phyloP scores from a whole-genome alignment of 2,329 filamentous ascomycete species.

The Malbranchea zuffiana region DNA sequence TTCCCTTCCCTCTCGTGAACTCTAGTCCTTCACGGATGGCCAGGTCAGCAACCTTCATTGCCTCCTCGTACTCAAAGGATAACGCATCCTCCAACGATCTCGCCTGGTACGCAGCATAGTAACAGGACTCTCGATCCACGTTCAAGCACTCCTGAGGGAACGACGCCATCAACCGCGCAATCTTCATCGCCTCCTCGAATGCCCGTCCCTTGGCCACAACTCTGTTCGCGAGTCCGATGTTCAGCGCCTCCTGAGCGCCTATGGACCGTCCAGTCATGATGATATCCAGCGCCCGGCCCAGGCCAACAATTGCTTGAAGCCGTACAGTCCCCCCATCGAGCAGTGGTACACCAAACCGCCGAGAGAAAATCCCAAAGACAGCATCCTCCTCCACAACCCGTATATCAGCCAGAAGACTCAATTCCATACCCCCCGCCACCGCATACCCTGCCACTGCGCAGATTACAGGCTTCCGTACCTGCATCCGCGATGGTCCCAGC shows the following conservation, averaged over 20 bases:
- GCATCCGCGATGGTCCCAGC: conserved; percentile 44
- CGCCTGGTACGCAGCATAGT: conserved; percentile 42
- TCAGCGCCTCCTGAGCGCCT: conserved; percentile 39
- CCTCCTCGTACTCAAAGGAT: conserved; percentile 38
- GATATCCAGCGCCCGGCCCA: conserved; percentile 46
- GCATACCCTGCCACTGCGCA: conserved; percentile 43
- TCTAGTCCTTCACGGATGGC: conserved; percentile 13
- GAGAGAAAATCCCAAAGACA: conserved; percentile 46
- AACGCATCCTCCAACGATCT: conserved; percentile 42
- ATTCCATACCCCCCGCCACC: conserved; percentile 45
- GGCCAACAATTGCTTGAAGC: conserved; percentile 41
- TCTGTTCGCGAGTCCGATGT: conserved; percentile 44
- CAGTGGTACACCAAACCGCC: conserved; percentile 43
- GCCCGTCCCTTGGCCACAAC: conserved; percentile 43
- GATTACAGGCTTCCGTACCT: conserved; percentile 43
- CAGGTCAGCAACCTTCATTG: conserved; percentile 31
- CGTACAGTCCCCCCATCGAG: conserved; percentile 46
- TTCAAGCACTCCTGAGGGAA: conserved; percentile 47
- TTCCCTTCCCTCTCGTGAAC: conserved; percentile 8
- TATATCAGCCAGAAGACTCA: conserved; percentile 44
- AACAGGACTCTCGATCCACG: conserved; percentile 38
- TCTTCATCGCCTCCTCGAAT: conserved; percentile 38
- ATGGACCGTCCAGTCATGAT: conserved; percentile 45
- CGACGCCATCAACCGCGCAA: conserved; percentile 38
- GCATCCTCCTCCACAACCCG: conserved; percentile 44